Evolutionary conservation across 768 basidiomycete species (phyloP), one percentile per base, ranked within the genome.

Genomic region (Gloeostereum incarnatum): DNA sequence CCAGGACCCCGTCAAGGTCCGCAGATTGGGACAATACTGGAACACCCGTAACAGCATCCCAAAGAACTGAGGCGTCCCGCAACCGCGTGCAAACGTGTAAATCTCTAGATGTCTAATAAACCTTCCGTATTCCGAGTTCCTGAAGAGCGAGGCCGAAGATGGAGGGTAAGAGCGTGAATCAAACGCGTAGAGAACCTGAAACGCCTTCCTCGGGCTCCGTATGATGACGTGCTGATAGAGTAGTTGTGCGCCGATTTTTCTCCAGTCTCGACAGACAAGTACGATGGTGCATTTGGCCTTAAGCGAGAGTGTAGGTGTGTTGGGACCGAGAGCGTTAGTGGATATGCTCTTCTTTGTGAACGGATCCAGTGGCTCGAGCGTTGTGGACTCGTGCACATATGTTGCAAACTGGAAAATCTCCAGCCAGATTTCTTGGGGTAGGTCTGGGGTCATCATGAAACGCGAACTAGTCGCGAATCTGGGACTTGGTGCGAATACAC

Each of bases 381-480:
- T 61, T 31, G 60, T 57, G 31, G 66, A 54, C 6, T 55, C 56
- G 43, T 69, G 65, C 35, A 69, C 57, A 49, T 71, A 65, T 11
- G 71, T 73, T 4, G 70, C 66, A 49, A 71, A 73, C 39, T 71
- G 63, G 51, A 76, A 73, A 25, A 76, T 76, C 44, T 74, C 72
- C 14, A 71, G 57, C 68, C 70, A 72, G 26, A 76, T 48, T 42
- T 76, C 72, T 13, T 62, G 55, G 6, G 71, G 69, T n/a, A 73
- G 54, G 34, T 62, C 54, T 24, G 57, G 58, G 11, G n/a, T n/a
- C n/a, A n/a, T n/a, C n/a, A n/a, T n/a, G n/a, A n/a, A n/a, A n/a
- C n/a, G n/a, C n/a, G n/a, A n/a, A n/a, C n/a, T n/a, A n/a, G n/a
- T n/a, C n/a, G n/a, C n/a, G n/a, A n/a, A n/a, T n/a, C n/a, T n/a